A percentile compares a stretch with the other conserved stretches of the same genome.
These are phyloP conservation scores for Tuber calosporum DNA, from an alignment of 495 filamentous ascomycete species.

Conservation along the genomic window DNA sequence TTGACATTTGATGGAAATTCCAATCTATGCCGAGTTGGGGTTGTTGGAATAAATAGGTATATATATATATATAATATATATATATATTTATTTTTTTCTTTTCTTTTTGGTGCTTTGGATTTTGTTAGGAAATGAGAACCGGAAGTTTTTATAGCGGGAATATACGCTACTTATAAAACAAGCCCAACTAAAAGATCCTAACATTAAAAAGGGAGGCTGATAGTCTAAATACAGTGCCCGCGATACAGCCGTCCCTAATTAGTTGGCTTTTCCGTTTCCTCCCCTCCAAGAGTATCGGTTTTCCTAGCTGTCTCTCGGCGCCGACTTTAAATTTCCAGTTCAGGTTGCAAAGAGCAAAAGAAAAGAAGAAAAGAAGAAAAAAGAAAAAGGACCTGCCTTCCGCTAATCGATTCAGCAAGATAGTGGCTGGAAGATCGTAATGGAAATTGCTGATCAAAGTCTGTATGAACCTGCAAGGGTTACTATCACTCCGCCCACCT, in stretches of 20 bases:
- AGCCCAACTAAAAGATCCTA: conserved; percentile 21
- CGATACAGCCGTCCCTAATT: conserved; percentile 21
- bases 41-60: conserved; percentile 17
- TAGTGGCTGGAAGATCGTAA: conserved; percentile 37
- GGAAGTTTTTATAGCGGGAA: conserved; percentile 12
- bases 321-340: conserved; percentile 4
- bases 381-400: conserved; percentile 12
- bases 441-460: conserved; percentile 27
- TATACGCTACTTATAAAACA: conserved; percentile 36
- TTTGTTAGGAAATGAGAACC: conserved; percentile 1
- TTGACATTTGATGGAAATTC: conserved; percentile 7
- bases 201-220: conserved; percentile 31
- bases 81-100: conserved; percentile 9
- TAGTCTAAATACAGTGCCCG: conserved; percentile 23
- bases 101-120: conserved; percentile 11
- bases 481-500: conserved; percentile 2
- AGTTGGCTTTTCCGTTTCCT: conserved; percentile 6
- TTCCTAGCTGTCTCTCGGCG: not conserved
- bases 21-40: conserved; percentile 26
- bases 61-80: too few species aligned
- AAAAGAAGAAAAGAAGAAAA: conserved; percentile 10
- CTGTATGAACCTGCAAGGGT: conserved; percentile 34
- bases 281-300: conserved; percentile 7
- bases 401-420: conserved; percentile 17
- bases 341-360: conserved; percentile 6